Percentiles rank a stretch among this genome's conserved stretches.
phyloP scores from a whole-genome alignment of 106 monocot species.

The Dendrobium nobile region DNA sequence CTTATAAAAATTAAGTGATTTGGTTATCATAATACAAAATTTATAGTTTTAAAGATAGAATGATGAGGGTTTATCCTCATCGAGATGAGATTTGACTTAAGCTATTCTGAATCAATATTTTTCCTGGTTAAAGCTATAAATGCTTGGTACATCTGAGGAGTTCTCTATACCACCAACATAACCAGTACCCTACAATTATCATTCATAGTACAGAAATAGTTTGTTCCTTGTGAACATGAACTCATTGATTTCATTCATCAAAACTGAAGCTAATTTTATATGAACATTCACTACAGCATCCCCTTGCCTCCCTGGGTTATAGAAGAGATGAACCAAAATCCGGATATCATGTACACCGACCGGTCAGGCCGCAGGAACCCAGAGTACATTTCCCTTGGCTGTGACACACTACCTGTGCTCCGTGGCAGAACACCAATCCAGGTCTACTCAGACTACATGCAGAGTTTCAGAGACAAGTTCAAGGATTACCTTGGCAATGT shows the following conservation, averaged over 20 bases:
- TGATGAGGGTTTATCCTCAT: too few relatives aligned
- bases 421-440: slow-evolving; percentile 72
- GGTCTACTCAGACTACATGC: slow-evolving; percentile 76
- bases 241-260: background rate
- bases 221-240: background rate
- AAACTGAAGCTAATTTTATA: background rate
- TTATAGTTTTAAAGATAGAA: too few relatives aligned
- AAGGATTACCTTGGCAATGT: slow-evolving; percentile 50
- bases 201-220: too few relatives aligned
- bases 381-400: slow-evolving; percentile 81
- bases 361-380: slow-evolving; percentile 59
- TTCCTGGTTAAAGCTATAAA: too few relatives aligned
- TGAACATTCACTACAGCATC: slow-evolving; percentile 33
- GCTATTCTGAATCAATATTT: too few relatives aligned
- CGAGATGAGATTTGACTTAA: too few relatives aligned
- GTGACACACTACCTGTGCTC: slow-evolving; percentile 61
- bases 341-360: slow-evolving; percentile 68
- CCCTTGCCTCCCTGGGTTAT: slow-evolving; percentile 75
- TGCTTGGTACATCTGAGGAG: too few relatives aligned
- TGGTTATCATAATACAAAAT: too few relatives aligned
- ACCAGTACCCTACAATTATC: too few relatives aligned
- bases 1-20: too few relatives aligned
- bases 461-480: slow-evolving; percentile 59
- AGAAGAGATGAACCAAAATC: slow-evolving; percentile 58
- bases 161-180: too few relatives aligned